Evolutionary conservation across 768 basidiomycete genomes (phyloP), one percentile per base, ranked within the genome.

Genomic region (Lactarius trivialis): DNA sequence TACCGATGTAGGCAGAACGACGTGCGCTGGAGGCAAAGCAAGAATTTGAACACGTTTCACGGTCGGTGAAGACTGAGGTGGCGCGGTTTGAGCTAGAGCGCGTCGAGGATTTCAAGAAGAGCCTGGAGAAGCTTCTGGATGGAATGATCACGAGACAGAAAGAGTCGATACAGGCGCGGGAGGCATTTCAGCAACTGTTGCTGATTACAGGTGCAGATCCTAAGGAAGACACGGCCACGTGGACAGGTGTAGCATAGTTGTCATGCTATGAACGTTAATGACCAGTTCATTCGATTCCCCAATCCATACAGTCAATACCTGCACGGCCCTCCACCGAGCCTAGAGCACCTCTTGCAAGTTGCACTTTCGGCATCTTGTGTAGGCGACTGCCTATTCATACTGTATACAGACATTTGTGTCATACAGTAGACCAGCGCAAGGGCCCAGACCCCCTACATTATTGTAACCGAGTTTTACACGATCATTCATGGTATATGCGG

Each of bases 71-170:
- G 74, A 76, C 82, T 5, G 97, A 98, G 75, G 84, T 94, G 65
- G 85, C 84, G 5, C 79, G 96, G 48, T 98, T 98, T 70, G 96
- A 99, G 75, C 83, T 85, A 71, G 96, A 97, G 74, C 83, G 95
- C 49, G 82, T 98, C 26, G 89, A 92, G 53, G 96, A 98, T 71
- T 97, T 98, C 74, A 95, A 94, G 74, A 78, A 82, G 49, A 80
- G 88, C 3, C 72, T 99, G 66, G 89, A 92, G 72, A 79, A 80
- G 4, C 94, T 93, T 73, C 76, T 98, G 57, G 89, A 93, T 49
- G 91, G 88, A 6, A 90, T 96, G 88, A 88, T 95, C 55, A 73
- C 79, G 5, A 79, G 86, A 57, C 95, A 99, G 76, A 91, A 88
- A 72, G 60, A 89, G 79, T 86, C 86, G 36, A 58, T 81, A 69